Evolutionary conservation across 169 alveolate genomes (phyloP).

Genomic region (Plasmodium vinckei): DNA sequence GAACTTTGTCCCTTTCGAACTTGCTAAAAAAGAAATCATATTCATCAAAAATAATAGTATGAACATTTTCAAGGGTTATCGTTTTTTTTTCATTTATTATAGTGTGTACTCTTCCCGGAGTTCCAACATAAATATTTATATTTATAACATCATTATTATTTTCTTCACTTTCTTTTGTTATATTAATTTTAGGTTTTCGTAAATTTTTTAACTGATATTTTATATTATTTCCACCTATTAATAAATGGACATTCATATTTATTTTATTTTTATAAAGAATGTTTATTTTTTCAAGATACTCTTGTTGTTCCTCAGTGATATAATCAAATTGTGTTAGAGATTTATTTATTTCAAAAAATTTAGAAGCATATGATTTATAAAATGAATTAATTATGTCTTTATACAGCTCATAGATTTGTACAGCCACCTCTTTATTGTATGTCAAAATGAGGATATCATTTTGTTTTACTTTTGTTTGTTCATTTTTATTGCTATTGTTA

Average conservation of each 20-base stretch:
- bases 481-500: background rate
- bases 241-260: constrained; percentile 28
- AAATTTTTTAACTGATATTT: constrained; percentile 56
- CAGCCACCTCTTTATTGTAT: constrained; percentile 53
- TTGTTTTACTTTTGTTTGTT: background rate
- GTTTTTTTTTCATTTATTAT: constrained; percentile 38
- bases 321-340: constrained; percentile 3
- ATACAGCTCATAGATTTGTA: constrained; percentile 36
- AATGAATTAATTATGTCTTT: constrained; percentile 58
- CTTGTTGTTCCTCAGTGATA: background rate
- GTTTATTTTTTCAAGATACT: constrained; percentile 20
- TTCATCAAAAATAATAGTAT: constrained; percentile 40
- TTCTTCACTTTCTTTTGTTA: background rate
- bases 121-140: constrained; percentile 44
- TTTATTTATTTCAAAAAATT: constrained; percentile 22
- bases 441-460: constrained; percentile 31
- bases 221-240: constrained; percentile 67
- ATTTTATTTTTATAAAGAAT: constrained; percentile 17
- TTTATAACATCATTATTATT: background rate
- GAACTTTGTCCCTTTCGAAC: background rate
- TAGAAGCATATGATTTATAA: constrained; percentile 26
- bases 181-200: background rate
- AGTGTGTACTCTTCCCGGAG: constrained; percentile 52
- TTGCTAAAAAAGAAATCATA: constrained; percentile 45
- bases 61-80: constrained; percentile 18